Evolutionary conservation across 352 stramenopile genomes (phyloP).

Genomic region (Phytophthora agathidicida): DNA sequence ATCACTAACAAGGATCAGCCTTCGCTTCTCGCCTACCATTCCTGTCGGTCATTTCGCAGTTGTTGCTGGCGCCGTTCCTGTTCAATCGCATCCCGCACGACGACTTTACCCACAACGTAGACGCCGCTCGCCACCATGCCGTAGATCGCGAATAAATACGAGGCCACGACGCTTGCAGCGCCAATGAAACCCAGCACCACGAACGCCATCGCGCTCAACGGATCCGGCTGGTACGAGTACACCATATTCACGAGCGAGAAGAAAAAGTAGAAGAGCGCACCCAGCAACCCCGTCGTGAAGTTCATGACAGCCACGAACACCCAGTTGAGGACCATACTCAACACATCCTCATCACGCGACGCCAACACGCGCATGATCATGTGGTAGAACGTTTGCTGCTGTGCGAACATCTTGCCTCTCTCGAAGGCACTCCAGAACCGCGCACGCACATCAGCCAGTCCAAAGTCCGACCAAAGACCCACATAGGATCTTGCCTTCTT

Average conservation of each 20-base stretch:
- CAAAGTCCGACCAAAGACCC: constrained; percentile 86
- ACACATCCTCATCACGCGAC: constrained; percentile 71
- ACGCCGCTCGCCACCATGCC: constrained; percentile 82
- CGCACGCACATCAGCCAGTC: constrained; percentile 70
- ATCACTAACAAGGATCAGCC: no score
- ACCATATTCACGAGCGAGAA: constrained; percentile 87
- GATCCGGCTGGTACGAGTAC: constrained; percentile 84
- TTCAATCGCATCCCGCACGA: constrained; percentile 76
- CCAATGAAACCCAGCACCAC: constrained; percentile 76
- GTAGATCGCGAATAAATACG: constrained; percentile 88
- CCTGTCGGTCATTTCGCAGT: constrained; percentile 42
- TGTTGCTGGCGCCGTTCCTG: constrained; percentile 72
- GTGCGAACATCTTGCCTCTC: constrained; percentile 84
- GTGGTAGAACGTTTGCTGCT: constrained; percentile 90
- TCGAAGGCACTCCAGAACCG: constrained; percentile 87
- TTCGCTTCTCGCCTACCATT: constrained; percentile 36
- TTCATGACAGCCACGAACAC: constrained; percentile 85
- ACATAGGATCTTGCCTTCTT: constrained; percentile 80
- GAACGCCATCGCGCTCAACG: constrained; percentile 76
- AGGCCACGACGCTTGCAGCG: constrained; percentile 79
- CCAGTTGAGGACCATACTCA: constrained; percentile 86
- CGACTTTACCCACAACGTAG: constrained; percentile 81
- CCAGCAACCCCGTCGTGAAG: constrained; percentile 87
- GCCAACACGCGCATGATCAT: constrained; percentile 81
- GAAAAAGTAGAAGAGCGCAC: constrained; percentile 86